phyloP scores from a whole-genome alignment of 2,329 filamentous ascomycete genomes.

The Colletotrichum sp. region DNA sequence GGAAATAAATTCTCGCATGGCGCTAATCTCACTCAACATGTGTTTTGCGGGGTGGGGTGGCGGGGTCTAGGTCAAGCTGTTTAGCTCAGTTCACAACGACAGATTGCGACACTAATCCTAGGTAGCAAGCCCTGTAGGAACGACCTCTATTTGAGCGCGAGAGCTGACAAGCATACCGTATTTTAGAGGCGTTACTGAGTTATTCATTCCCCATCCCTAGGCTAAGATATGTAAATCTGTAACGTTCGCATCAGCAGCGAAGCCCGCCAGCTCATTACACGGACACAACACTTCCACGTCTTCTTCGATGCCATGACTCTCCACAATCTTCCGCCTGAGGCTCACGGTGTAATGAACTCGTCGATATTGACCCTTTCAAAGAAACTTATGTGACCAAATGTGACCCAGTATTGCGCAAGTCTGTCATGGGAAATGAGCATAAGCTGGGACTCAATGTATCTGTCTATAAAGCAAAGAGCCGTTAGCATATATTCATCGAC shows the following conservation, averaged over 20 bases:
- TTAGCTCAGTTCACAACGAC: neutral
- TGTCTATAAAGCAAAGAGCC: slow-evolving; percentile 54
- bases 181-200: neutral
- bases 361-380: slow-evolving; percentile 67
- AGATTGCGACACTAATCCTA: neutral
- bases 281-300: neutral
- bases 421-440: slow-evolving; percentile 79
- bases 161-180: neutral
- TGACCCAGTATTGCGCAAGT: slow-evolving; percentile 83
- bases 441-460: slow-evolving; percentile 76
- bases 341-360: slow-evolving; percentile 41
- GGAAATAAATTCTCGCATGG: neutral
- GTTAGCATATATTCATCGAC: neutral
- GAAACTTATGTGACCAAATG: slow-evolving; percentile 64
- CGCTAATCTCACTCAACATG: neutral
- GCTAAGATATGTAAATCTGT: neutral
- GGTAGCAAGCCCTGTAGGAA: neutral
- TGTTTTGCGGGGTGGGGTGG: neutral
- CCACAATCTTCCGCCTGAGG: neutral
- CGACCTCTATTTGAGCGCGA: neutral
- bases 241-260: neutral
- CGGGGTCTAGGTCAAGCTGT: neutral
- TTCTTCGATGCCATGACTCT: neutral
- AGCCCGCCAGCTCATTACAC: neutral
- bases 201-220: neutral